Evolutionary conservation across 1,284 basidiomycete species (phyloP), one percentile per base, ranked within the genome.

Genomic region (Ganoderma sinense): DNA sequence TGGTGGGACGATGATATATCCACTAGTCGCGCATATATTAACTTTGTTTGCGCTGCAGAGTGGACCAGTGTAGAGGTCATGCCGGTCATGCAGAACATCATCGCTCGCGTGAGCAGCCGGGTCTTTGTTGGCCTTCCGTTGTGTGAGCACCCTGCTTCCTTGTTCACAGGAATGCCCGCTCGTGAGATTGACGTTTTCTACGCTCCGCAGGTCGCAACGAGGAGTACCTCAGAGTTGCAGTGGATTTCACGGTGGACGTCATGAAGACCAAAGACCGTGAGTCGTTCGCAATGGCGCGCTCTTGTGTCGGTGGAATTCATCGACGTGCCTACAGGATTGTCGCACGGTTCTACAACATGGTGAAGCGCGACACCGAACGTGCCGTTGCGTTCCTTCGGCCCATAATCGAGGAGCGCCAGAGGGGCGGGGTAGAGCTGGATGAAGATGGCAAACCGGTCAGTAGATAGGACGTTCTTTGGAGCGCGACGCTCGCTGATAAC

Each of bases 71-170:
- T 71, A 23, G 29, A 65, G 5, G 66, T 62, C 11, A 31, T 69
- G 40, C 33, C 45, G 7, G 36, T 62, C 1, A 55, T 66, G 23
- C 67, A 61, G 58, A 43, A 70, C 43, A 69, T 73, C 45, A 58
- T 73, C 29, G 67, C 62, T 4, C 60, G 69, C 2, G 63, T 64
- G n/a, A 84, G 80, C 69, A 87, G 86, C 73, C 80, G 85, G 41
- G 82, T 83, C 7, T 84, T 87, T 64, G 82, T 87, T 66, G 85
- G 86, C 0, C 66, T 78, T 8, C 82, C 83, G 4, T 16, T 66
- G 20, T 23, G 68, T 84, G 14, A 85, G 85, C 79, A 51, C 6
- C 10, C 36, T 36, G 61, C 16, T 18, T 23, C 20, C 10, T 1
- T 48, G 7, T 2, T 45, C 43, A 7, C 20, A 45, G n/a, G n/a